These are phyloP conservation scores for Globisporangium cylindrosporum DNA, from an alignment of 352 stramenopile species.

Conservation along the genomic window DNA sequence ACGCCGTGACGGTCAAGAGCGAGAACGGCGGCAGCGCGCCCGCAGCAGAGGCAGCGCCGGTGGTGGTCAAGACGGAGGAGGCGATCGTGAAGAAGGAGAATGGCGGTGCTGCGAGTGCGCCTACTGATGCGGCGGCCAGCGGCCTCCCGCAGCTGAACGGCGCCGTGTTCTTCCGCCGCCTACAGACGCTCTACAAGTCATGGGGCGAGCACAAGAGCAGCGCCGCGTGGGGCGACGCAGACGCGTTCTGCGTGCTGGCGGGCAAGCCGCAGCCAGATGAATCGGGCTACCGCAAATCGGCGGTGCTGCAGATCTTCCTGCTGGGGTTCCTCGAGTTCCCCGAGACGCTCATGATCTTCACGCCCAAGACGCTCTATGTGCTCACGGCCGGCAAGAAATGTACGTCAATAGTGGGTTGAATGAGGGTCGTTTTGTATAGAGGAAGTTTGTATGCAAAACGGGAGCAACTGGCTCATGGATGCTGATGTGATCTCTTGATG, in stretches of 20 bases:
- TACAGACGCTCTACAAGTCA: conserved; percentile 68
- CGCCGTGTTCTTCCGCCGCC: conserved; percentile 75
- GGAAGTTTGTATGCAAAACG: not conserved
- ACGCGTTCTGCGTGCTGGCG: conserved; percentile 81
- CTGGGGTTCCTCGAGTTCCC: conserved; percentile 91
- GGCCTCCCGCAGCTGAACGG: conserved; percentile 50
- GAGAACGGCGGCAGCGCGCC: conserved; percentile 11
- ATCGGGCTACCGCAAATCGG: conserved; percentile 88
- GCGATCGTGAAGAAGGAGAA: conserved; percentile 36
- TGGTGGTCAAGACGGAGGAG: conserved; percentile 33
- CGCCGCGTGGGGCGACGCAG: conserved; percentile 49
- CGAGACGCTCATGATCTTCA: conserved; percentile 92
- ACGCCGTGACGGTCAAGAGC: conserved; percentile 19
- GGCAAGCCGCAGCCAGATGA: conserved; percentile 82
- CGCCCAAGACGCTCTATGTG: conserved; percentile 74
- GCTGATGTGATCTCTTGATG: conserved; percentile 6
- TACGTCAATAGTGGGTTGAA: conserved; percentile 19
- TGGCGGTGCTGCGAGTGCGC: not conserved
- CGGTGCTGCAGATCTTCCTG: conserved; percentile 89
- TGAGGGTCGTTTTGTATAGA: conserved; percentile 3
- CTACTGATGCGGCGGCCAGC: conserved; percentile 2
- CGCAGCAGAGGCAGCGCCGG: not conserved
- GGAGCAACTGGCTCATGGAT: not conserved
- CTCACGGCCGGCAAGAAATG: conserved; percentile 89
- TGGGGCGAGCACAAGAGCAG: conserved; percentile 60